Evolutionary conservation across 805 yeast genomes (phyloP).

Genomic region (Lipomyces chichibuensis): DNA sequence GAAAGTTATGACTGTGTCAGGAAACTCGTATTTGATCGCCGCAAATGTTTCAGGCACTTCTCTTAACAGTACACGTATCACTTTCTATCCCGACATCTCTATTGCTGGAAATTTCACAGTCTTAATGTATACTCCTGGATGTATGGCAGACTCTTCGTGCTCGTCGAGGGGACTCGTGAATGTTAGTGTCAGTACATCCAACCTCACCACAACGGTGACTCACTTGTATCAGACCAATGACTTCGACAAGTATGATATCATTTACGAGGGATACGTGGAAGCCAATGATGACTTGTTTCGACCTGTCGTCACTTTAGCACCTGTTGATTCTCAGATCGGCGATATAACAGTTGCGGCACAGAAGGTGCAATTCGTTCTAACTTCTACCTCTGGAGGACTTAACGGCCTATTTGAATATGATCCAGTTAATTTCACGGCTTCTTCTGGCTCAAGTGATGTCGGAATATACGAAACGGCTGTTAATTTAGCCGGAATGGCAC

Average conservation of each 20-base stretch:
- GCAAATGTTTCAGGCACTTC: slow-evolving; percentile 37
- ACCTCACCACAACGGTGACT: slow-evolving; percentile 46
- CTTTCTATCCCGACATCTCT: slow-evolving; percentile 67
- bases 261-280: slow-evolving; percentile 71
- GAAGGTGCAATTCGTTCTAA: slow-evolving; percentile 26
- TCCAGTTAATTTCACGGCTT: slow-evolving; percentile 60
- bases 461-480: slow-evolving; percentile 56
- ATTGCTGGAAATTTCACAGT: slow-evolving; percentile 76
- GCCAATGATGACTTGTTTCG: slow-evolving; percentile 45
- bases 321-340: slow-evolving; percentile 41
- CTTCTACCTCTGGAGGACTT: slow-evolving; percentile 47
- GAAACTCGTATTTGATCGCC: slow-evolving; percentile 43
- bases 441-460: slow-evolving; percentile 40
- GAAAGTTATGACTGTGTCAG: slow-evolving; percentile 40
- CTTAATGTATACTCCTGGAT: slow-evolving; percentile 84
- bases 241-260: slow-evolving; percentile 74
- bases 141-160: slow-evolving; percentile 70
- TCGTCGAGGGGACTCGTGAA: slow-evolving; percentile 71
- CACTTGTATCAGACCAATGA: slow-evolving; percentile 79
- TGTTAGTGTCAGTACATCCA: slow-evolving; percentile 63
- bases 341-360: slow-evolving; percentile 36
- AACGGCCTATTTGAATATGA: slow-evolving; percentile 87
- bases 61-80: slow-evolving; percentile 4
- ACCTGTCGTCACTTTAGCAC: slow-evolving; percentile 52
- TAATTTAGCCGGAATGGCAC: slow-evolving; percentile 43